Percentiles rank a stretch among this genome's conserved stretches.
These are phyloP conservation scores for Mortierella sp. DNA, from an alignment of 371 early-diverging fungal genomes.

Conservation along the genomic window DNA sequence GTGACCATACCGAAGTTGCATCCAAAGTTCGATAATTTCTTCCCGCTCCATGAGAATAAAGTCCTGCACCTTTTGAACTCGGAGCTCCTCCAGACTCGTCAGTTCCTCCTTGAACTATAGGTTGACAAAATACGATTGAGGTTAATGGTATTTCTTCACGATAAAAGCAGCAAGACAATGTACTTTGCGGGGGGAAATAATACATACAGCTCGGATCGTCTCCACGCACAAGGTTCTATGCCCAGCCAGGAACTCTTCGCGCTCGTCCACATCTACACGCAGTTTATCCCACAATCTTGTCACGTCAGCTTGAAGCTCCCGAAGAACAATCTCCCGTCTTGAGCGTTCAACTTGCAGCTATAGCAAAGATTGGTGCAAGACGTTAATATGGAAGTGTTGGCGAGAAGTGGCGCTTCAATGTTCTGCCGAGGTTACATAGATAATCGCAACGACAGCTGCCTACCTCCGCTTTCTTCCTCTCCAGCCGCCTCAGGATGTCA, in stretches of 20 bases:
- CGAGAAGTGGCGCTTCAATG: not conserved
- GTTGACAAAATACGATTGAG: not conserved
- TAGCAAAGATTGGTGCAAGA: not conserved
- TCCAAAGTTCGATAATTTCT: constrained; percentile 41
- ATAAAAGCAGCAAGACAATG: too few species aligned
- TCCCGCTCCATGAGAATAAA: constrained; percentile 45
- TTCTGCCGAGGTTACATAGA: not conserved
- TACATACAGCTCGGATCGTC: constrained; percentile 37
- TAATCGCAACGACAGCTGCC: not conserved
- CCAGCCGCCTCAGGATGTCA: constrained; percentile 37
- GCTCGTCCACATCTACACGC: constrained; percentile 44
- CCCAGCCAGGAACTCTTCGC: constrained; percentile 30
- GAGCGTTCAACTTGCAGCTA: constrained; percentile 45
- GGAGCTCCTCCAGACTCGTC: constrained; percentile 32
- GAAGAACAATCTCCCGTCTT: constrained; percentile 35
- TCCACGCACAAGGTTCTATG: constrained; percentile 35
- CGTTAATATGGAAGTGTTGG: not conserved
- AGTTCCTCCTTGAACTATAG: constrained; percentile 45
- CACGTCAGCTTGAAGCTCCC: constrained; percentile 32
- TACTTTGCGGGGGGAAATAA: not conserved
- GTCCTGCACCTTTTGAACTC: constrained; percentile 35
- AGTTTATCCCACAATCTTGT: constrained; percentile 48
- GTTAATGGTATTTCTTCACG: not conserved
- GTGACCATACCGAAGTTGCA: constrained; percentile 31
- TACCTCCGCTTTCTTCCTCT: constrained; percentile 45